These are phyloP conservation scores for Phytophthora rubi DNA, from an alignment of 352 stramenopile genomes.

Conservation along the genomic window DNA sequence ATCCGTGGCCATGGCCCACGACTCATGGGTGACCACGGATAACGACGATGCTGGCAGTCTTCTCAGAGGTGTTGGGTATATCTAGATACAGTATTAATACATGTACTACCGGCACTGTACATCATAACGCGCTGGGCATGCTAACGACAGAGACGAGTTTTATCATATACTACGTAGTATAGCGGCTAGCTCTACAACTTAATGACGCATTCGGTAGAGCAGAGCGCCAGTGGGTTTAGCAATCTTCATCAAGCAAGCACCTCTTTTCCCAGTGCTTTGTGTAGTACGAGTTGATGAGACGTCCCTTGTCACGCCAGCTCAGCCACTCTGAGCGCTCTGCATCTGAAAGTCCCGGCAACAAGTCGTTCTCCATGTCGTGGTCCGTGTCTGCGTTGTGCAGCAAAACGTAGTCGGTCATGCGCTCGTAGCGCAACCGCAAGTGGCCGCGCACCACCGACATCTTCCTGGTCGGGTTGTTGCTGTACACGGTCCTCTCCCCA, in stretches of 20 bases:
- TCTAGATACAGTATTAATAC: no score
- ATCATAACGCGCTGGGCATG: no score
- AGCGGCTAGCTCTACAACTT: neutral
- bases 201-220: neutral
- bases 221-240: slow-evolving; percentile 4
- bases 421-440: slow-evolving; percentile 48
- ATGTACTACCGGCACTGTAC: no score
- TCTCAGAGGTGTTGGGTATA: no score
- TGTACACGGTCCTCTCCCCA: slow-evolving; percentile 41
- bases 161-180: no score
- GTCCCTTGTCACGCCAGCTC: slow-evolving; percentile 24
- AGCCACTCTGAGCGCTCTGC: slow-evolving; percentile 22
- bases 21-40: no score
- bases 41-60: no score
- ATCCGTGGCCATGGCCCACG: no score
- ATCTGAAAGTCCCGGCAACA: slow-evolving; percentile 27
- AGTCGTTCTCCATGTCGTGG: slow-evolving; percentile 39
- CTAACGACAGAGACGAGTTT: no score
- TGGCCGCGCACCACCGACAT: slow-evolving; percentile 42
- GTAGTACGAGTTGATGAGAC: slow-evolving; percentile 53
- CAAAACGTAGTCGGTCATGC: slow-evolving; percentile 24
- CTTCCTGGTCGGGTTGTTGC: slow-evolving; percentile 53
- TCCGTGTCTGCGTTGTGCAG: slow-evolving; percentile 45
- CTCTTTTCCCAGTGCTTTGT: slow-evolving; percentile 47
- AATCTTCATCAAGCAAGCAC: slow-evolving; percentile 36